phyloP scores from a whole-genome alignment of 805 yeast genomes.

The Metschnikowia gruessii region DNA sequence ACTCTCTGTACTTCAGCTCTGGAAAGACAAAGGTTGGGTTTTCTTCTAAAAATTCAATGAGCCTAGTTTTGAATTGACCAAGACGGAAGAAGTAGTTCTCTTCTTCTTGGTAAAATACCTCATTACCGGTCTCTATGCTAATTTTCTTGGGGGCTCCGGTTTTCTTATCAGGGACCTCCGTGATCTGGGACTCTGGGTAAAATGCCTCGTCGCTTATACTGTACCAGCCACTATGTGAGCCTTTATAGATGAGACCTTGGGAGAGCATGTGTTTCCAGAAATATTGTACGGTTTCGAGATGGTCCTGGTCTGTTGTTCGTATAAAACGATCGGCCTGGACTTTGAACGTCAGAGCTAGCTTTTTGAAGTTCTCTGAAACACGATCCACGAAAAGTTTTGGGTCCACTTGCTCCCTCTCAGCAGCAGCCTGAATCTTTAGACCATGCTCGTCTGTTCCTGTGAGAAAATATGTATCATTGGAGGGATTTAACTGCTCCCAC shows the following conservation, averaged over 20 bases:
- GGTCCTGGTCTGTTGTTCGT: conserved; percentile 87
- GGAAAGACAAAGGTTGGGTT: conserved; percentile 71
- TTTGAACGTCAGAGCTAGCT: conserved; percentile 55
- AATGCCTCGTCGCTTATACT: conserved; percentile 93
- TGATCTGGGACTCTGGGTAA: conserved; percentile 78
- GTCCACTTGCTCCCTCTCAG: conserved; percentile 46
- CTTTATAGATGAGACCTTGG: conserved; percentile 72
- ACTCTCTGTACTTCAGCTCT: conserved; percentile 45
- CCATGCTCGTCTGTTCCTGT: conserved; percentile 99
- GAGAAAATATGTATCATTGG: conserved; percentile 47
- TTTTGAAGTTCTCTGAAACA: conserved; percentile 60
- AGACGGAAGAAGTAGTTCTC: conserved; percentile 83
- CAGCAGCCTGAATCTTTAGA: conserved; percentile 85
- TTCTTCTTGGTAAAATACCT: conserved; percentile 74
- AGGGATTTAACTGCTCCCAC: conserved; percentile 55
- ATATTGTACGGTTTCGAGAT: conserved; percentile 55
- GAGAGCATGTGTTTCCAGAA: conserved; percentile 66
- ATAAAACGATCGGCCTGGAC: conserved; percentile 74
- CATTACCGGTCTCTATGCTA: conserved; percentile 69
- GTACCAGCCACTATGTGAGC: conserved; percentile 91
- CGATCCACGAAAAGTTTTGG: conserved; percentile 71
- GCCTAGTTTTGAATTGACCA: conserved; percentile 51
- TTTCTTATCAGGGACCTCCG: conserved; percentile 25
- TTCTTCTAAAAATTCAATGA: conserved; percentile 48
- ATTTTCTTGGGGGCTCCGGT: conserved; percentile 36